These are phyloP conservation scores for Penicillium mononematosum DNA, from an alignment of 495 filamentous ascomycete species.

Conservation along the genomic window DNA sequence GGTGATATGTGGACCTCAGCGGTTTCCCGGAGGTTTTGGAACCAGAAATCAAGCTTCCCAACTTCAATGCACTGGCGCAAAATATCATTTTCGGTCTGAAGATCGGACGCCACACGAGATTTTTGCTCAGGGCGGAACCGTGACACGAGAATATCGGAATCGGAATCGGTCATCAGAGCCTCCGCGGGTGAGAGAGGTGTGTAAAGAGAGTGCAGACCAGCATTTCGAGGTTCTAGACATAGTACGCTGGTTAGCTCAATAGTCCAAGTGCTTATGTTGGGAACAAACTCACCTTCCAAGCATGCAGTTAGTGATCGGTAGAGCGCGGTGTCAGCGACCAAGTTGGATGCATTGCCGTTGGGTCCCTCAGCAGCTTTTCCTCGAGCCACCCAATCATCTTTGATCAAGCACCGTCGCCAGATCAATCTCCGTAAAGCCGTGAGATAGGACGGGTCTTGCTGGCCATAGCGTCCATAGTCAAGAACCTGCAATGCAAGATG, in stretches of 20 bases:
- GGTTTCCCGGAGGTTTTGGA: conserved; percentile 46
- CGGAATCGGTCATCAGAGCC: conserved; percentile 47
- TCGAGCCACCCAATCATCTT: conserved; percentile 70
- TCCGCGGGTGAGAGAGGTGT: conserved; percentile 49
- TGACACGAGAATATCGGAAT: conserved; percentile 50
- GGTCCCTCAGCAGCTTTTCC: conserved; percentile 32
- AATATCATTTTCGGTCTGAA: conserved; percentile 52
- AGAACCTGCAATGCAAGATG: conserved; percentile 70
- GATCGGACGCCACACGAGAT: conserved; percentile 51
- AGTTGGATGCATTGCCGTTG: conserved; percentile 24
- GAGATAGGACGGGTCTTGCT: conserved; percentile 47
- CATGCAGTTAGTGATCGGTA: conserved; percentile 34
- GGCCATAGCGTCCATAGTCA: conserved; percentile 50
- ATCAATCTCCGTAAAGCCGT: conserved; percentile 65
- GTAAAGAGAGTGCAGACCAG: conserved; percentile 32
- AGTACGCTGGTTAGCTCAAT: conserved; percentile 4
- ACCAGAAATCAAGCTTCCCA: conserved; percentile 61
- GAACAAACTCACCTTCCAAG: conserved; percentile 32
- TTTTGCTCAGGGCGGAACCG: conserved; percentile 54
- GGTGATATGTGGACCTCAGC: conserved; percentile 14
- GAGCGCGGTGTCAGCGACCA: conserved; percentile 34
- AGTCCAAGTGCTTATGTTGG: not conserved
- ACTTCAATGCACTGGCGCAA: conserved; percentile 55
- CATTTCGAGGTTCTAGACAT: conserved; percentile 19
- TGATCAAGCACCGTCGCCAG: conserved; percentile 78